Percentiles rank a stretch among this genome's conserved stretches.
Evolutionary conservation across 495 filamentous ascomycete genomes (phyloP).

Genomic region (Neurospora discreta): DNA sequence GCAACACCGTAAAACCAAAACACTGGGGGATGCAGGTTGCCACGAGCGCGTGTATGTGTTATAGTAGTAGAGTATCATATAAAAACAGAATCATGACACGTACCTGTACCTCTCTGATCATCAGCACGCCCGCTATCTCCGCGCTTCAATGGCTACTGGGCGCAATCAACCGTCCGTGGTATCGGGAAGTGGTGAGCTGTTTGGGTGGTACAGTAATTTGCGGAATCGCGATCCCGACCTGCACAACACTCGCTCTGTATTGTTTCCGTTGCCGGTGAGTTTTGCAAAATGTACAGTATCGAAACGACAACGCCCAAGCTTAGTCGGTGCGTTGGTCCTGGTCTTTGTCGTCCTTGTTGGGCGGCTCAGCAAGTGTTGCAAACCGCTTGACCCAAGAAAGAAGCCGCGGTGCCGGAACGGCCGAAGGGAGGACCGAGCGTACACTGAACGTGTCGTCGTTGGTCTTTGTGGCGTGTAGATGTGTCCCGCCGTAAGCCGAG

Average conservation of each 20-base stretch:
- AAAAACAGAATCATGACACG: not conserved
- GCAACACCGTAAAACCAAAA: not conserved
- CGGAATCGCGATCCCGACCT: not conserved
- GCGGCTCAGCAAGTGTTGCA: not conserved
- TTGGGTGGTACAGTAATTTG: not conserved
- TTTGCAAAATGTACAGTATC: not conserved
- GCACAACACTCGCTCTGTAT: not conserved
- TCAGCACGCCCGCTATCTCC: not conserved
- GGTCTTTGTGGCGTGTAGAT: not conserved
- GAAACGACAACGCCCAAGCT: not conserved
- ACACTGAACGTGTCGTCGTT: not conserved
- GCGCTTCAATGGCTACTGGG: not conserved
- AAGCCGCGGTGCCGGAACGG: not conserved
- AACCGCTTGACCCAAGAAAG: not conserved
- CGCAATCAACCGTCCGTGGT: not conserved
- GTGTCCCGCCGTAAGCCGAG: not conserved
- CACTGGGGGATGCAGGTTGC: not conserved
- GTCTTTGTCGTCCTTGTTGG: not conserved
- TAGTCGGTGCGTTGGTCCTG: not conserved
- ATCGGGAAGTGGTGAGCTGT: not conserved
- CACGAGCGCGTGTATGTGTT: not conserved
- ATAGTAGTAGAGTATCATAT: not conserved
- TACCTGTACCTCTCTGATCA: not conserved
- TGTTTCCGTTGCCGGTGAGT: not conserved
- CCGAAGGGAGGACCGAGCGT: not conserved